phyloP scores from a whole-genome alignment of 179 eudicot genomes.

The Pouteria campechiana region DNA sequence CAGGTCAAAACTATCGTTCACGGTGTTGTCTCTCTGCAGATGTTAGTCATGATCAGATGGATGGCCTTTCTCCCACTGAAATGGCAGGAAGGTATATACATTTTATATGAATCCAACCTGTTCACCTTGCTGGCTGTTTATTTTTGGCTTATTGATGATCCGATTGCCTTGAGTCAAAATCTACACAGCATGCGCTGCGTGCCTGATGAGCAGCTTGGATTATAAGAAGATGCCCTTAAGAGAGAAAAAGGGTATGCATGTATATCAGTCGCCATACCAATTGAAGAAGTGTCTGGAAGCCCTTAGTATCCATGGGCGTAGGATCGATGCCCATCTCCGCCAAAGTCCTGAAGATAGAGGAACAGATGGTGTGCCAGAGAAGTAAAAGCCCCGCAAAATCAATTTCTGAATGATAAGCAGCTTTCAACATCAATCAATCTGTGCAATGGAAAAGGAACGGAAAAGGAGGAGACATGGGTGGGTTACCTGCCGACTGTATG shows the following conservation, averaged over 20 bases:
- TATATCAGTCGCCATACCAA: slow-evolving; percentile 19
- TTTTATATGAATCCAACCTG: no score
- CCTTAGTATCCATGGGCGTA: slow-evolving; percentile 40
- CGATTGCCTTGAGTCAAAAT: no score
- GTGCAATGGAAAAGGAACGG: neutral
- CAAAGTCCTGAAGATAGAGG: no score
- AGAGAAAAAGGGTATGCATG: neutral
- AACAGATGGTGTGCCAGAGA: no score
- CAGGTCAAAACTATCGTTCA: slow-evolving; percentile 39
- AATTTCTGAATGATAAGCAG: no score
- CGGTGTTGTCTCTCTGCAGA: slow-evolving; percentile 42
- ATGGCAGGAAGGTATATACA: no score
- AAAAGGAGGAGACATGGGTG: neutral
- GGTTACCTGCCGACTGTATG: slow-evolving; percentile 40
- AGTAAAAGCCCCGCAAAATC: no score
- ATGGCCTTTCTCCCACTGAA: no score
- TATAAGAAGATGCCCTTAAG: no score
- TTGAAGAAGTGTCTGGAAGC: slow-evolving; percentile 33
- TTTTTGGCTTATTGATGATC: neutral
- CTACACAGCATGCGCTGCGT: no score
- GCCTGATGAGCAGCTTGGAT: no score
- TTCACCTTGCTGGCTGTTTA: no score
- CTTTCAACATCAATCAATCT: neutral
- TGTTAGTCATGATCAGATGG: slow-evolving; percentile 2
- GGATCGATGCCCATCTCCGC: slow-evolving; percentile 33